These are phyloP conservation scores for Aquilaria yunnanensis DNA, from an alignment of 345 rosid genomes.

Conservation along the genomic window DNA sequence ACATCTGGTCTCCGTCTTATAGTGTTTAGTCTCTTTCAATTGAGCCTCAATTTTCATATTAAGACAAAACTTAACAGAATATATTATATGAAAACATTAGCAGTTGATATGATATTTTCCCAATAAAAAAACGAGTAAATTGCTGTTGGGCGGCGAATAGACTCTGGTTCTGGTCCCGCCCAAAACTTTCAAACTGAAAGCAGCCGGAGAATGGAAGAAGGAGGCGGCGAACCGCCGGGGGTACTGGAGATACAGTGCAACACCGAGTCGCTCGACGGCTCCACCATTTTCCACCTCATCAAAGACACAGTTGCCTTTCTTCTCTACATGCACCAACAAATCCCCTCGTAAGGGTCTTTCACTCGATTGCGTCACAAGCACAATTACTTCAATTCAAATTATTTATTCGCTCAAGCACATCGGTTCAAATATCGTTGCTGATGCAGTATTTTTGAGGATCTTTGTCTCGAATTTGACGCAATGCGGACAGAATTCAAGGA, in stretches of 20 bases:
- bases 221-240: slow-evolving; percentile 30
- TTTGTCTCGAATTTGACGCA: slow-evolving; percentile 49
- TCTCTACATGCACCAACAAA: slow-evolving; percentile 96
- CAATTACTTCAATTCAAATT: neutral
- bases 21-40: too few relatives aligned
- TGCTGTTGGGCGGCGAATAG: too few relatives aligned
- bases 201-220: slow-evolving; percentile 33
- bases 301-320: slow-evolving; percentile 60
- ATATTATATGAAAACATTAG: too few relatives aligned
- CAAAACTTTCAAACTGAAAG: slow-evolving; percentile 6
- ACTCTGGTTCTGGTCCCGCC: slow-evolving; percentile 10
- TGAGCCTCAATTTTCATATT: too few relatives aligned
- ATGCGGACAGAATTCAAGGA: slow-evolving; percentile 42
- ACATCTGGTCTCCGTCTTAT: too few relatives aligned
- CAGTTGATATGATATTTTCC: too few relatives aligned
- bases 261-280: slow-evolving; percentile 38
- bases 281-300: slow-evolving; percentile 55
- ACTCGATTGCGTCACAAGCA: neutral
- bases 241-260: slow-evolving; percentile 37
- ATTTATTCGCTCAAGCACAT: neutral
- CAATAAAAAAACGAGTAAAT: too few relatives aligned
- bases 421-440: neutral
- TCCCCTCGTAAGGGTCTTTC: slow-evolving; percentile 58
- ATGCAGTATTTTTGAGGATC: slow-evolving; percentile 74
- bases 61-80: too few relatives aligned